Conservation (phyloP, 352 stramenopile species). For the Blastocystis sp. region DNA sequence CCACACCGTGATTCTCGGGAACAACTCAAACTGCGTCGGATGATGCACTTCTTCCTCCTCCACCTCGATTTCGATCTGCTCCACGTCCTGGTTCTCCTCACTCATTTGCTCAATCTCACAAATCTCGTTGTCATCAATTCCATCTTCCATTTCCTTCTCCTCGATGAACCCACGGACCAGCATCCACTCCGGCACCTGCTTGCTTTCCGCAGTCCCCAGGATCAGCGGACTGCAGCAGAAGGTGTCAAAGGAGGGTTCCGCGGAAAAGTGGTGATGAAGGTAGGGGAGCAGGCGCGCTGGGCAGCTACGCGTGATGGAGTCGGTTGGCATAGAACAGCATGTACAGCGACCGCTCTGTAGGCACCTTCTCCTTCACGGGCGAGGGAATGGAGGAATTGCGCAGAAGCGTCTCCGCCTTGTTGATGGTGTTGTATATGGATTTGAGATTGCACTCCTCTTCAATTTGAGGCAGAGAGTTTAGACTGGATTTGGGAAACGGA, state of each 20-base stretch:
- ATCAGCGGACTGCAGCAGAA: constrained; percentile 62
- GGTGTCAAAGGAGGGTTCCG: not conserved
- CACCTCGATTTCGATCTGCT: constrained; percentile 1
- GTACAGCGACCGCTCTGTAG: constrained; percentile 40
- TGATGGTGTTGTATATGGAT: not conserved
- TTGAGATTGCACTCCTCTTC: not conserved
- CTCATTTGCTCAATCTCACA: constrained; percentile 10
- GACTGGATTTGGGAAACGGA: not conserved
- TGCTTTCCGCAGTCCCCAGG: not conserved
- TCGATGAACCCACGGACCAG: constrained; percentile 37
- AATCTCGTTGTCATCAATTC: not conserved
- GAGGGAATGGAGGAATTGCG: not conserved
- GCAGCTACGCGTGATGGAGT: constrained; percentile 12
- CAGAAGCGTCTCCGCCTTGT: constrained; percentile 10
- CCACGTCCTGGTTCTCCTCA: not conserved
- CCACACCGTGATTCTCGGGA: not conserved
- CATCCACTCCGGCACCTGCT: not conserved
- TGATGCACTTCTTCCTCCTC: not conserved
- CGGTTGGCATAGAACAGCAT: not conserved
- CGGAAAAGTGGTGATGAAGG: constrained; percentile 18
- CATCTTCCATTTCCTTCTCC: not conserved
- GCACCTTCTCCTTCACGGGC: not conserved
- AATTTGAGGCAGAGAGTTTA: not conserved
- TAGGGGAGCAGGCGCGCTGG: constrained; percentile 30
- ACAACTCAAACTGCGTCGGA: constrained; percentile 23